Conservation (phyloP, 1,284 basidiomycete genomes). For the Hortiboletus rubellus region DNA sequence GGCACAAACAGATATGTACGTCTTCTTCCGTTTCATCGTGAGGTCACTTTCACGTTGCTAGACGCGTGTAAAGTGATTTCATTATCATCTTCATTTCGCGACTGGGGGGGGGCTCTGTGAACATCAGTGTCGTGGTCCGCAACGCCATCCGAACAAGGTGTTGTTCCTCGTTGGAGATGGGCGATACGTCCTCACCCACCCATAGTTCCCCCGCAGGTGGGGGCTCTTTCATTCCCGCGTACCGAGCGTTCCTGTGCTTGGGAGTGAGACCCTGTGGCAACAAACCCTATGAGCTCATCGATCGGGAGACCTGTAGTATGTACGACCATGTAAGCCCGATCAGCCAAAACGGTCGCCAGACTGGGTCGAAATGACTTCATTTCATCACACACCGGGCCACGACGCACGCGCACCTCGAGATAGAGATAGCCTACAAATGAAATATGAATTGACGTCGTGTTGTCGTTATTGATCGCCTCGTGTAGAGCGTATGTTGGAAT, state of each 20-base stretch:
- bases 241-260: slow-evolving; percentile 6
- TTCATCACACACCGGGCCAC: slow-evolving; percentile 3
- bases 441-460: slow-evolving; percentile 1
- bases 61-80: slow-evolving; percentile 11
- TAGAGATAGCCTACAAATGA: slow-evolving; percentile 12
- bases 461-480: slow-evolving; percentile 7
- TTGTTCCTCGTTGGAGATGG: slow-evolving; percentile 3
- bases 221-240: slow-evolving; percentile 16
- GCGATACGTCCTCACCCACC: not conserved
- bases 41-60: slow-evolving; percentile 20
- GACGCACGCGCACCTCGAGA: slow-evolving; percentile 3
- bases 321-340: slow-evolving; percentile 8
- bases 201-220: slow-evolving; percentile 17
- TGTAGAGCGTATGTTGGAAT: slow-evolving; percentile 13
- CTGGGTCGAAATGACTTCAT: slow-evolving; percentile 6
- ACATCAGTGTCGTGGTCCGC: slow-evolving; percentile 11
- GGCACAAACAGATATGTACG: not conserved
- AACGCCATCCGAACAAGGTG: not conserved
- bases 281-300: slow-evolving; percentile 17
- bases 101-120: slow-evolving; percentile 7
- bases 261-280: slow-evolving; percentile 16
- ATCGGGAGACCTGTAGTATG: slow-evolving; percentile 1
- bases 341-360: not conserved
- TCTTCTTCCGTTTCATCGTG: slow-evolving; percentile 10
- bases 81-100: slow-evolving; percentile 5